Percentiles rank a stretch among this genome's conserved stretches.
These are phyloP conservation scores for Entomortierella beljakovae DNA, from an alignment of 192 early-diverging fungal species.

Conservation along the genomic window DNA sequence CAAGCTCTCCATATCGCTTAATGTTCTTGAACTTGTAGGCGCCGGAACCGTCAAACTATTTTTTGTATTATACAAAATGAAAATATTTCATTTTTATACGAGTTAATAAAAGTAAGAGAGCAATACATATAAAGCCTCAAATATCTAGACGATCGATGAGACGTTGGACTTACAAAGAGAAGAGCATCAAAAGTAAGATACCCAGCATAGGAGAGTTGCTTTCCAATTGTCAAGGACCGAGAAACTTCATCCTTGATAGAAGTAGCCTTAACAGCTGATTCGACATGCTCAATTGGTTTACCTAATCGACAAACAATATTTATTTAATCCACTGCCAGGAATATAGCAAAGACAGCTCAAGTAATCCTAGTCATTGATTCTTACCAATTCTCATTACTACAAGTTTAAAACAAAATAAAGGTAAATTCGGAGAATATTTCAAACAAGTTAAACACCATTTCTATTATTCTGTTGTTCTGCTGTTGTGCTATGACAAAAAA, in stretches of 20 bases:
- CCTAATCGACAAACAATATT: background rate
- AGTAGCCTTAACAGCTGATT: slow-evolving; percentile 60
- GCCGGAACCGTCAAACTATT: slow-evolving; percentile 66
- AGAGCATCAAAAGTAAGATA: slow-evolving; percentile 76
- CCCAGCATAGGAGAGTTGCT: slow-evolving; percentile 67
- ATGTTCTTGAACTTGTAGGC: slow-evolving; percentile 70
- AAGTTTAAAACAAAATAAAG: background rate
- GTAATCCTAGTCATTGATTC: background rate
- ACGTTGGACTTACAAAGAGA: slow-evolving; percentile 72
- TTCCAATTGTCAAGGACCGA: slow-evolving; percentile 63
- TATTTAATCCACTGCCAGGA: background rate
- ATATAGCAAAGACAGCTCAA: background rate
- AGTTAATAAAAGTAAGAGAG: background rate
- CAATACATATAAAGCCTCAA: background rate
- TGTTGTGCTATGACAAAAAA: background rate
- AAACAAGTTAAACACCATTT: too few species aligned
- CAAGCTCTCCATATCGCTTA: slow-evolving; percentile 68
- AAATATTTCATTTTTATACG: background rate
- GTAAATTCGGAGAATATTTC: background rate
- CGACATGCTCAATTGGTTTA: slow-evolving; percentile 75
- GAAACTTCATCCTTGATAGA: slow-evolving; percentile 70
- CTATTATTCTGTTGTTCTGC: too few species aligned
- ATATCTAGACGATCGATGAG: too few species aligned
- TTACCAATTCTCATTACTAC: slow-evolving; percentile 43
- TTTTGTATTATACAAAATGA: background rate